These are phyloP conservation scores for Trypanosoma cruzi DNA, from an alignment of 208 protist genomes.

Conservation along the genomic window DNA sequence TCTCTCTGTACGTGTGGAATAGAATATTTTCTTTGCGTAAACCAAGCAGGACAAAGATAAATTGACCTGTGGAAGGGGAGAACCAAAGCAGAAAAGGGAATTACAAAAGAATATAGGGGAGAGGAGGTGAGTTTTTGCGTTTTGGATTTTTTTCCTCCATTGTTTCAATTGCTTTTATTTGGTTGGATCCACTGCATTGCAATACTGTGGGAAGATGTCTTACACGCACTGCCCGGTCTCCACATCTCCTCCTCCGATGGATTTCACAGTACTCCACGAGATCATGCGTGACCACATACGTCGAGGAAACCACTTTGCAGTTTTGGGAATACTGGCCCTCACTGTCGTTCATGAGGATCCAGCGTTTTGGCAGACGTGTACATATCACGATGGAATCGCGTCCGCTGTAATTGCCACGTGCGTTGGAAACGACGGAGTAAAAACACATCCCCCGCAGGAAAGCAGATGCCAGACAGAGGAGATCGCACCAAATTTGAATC, in stretches of 20 bases:
- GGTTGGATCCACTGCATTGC: not conserved
- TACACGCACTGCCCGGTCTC: slow-evolving; percentile 2
- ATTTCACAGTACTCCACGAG: slow-evolving; percentile 64
- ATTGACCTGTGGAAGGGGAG: not conserved
- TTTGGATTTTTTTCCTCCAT: not conserved
- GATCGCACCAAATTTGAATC: not conserved
- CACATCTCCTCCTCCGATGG: not conserved
- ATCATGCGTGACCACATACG: slow-evolving; percentile 58
- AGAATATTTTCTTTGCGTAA: not conserved
- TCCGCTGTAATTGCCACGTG: slow-evolving; percentile 42
- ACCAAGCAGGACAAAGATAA: not conserved
- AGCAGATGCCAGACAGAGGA: not conserved
- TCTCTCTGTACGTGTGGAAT: not conserved
- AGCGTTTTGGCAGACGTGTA: slow-evolving; percentile 79
- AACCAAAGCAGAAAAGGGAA: not conserved
- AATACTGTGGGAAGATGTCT: not conserved
- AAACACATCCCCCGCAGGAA: slow-evolving; percentile 6
- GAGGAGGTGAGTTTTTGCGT: not conserved
- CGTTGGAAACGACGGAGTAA: slow-evolving; percentile 12
- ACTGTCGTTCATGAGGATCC: slow-evolving; percentile 37
- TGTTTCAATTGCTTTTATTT: slow-evolving; percentile 7
- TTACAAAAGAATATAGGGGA: too few relatives aligned
- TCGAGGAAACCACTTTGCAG: slow-evolving; percentile 38
- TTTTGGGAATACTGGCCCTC: slow-evolving; percentile 47
- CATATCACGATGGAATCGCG: slow-evolving; percentile 59